Evolutionary conservation across 345 rosid species (phyloP), one percentile per base, ranked within the genome.

Genomic region (Citrus reticulata): DNA sequence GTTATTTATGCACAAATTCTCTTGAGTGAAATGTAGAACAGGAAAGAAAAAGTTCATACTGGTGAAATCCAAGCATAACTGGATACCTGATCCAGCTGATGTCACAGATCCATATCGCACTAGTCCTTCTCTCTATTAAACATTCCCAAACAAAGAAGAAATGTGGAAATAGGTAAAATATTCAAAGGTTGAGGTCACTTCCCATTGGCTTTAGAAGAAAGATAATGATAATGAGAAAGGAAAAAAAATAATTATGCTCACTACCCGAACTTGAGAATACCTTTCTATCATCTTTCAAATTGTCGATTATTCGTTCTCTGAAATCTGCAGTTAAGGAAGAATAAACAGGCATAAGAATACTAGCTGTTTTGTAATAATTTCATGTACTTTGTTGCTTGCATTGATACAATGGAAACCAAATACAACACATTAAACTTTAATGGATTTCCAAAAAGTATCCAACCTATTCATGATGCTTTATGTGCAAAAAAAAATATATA

Each of bases 201-300:
- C 51, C 5, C 51, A 46, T 46, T 46, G 51, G 29, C 9, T 73
- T 78, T 49, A 49, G 68, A 17, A 54, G 58, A 54, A 54, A 51
- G 20, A 51, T 10, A 51, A 54, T 54, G 16, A 17, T 17, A 54
- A 17, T 17, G 58, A 5, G 58, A 74, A 42, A 3, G 57, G 72
- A 42, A 5, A 46, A 42, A 42, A 7, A 72, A 79, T 10, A 9
- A 10, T 9, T n/a, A 10, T 11, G 29, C 22, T 71, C 16, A 35
- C 5, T 32, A 76, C 29, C 46, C 16, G 51, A 62, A 46, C 22
- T 14, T 14, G 49, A 57, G 55, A 46, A 63, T 89, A 92, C 96
- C 92, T 88, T 86, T 39, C 84, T 64, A 29, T 88, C 93, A 66
- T 90, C 91, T 73, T 86, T 90, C 88, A 90, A 81, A 77, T 82